Evolutionary conservation across 1,284 basidiomycete genomes (phyloP).

Genomic region (Pseudozyma pruni): DNA sequence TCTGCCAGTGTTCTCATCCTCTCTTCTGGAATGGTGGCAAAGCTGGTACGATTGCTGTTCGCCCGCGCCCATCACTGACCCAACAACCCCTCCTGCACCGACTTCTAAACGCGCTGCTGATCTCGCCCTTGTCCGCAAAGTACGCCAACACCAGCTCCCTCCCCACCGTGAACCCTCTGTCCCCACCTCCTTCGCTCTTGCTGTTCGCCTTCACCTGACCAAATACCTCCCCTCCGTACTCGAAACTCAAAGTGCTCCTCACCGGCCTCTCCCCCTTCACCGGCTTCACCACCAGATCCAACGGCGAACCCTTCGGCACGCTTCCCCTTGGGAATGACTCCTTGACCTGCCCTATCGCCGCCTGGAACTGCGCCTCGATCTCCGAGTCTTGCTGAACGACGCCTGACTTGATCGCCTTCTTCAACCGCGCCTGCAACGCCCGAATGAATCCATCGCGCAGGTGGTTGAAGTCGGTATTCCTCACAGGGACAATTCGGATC

Average conservation of each 20-base stretch:
- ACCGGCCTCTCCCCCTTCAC: neutral
- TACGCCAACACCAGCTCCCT: slow-evolving; percentile 62
- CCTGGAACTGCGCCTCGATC: slow-evolving; percentile 57
- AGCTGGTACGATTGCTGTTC: too few species aligned
- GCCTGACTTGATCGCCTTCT: slow-evolving; percentile 68
- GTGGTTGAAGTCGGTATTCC: slow-evolving; percentile 82
- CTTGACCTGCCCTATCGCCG: slow-evolving; percentile 69
- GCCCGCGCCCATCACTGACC: too few species aligned
- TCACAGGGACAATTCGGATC: slow-evolving; percentile 75
- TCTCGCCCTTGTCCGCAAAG: slow-evolving; percentile 58
- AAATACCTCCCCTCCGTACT: slow-evolving; percentile 48
- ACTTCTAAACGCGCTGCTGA: slow-evolving; percentile 45
- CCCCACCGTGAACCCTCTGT: slow-evolving; percentile 42
- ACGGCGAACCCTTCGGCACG: slow-evolving; percentile 70
- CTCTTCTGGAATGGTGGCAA: neutral
- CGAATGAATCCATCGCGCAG: slow-evolving; percentile 84
- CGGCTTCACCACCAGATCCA: slow-evolving; percentile 67
- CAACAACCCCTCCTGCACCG: slow-evolving; percentile 30
- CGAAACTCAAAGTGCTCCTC: slow-evolving; percentile 30
- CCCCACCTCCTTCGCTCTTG: slow-evolving; percentile 3
- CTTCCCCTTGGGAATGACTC: slow-evolving; percentile 70
- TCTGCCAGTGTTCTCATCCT: neutral
- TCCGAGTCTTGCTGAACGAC: slow-evolving; percentile 2
- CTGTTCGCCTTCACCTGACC: slow-evolving; percentile 30
- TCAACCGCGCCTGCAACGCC: slow-evolving; percentile 77